Base-by-base conservation (phyloP, 257 asterid species). In the Coffea canephora region DNA sequence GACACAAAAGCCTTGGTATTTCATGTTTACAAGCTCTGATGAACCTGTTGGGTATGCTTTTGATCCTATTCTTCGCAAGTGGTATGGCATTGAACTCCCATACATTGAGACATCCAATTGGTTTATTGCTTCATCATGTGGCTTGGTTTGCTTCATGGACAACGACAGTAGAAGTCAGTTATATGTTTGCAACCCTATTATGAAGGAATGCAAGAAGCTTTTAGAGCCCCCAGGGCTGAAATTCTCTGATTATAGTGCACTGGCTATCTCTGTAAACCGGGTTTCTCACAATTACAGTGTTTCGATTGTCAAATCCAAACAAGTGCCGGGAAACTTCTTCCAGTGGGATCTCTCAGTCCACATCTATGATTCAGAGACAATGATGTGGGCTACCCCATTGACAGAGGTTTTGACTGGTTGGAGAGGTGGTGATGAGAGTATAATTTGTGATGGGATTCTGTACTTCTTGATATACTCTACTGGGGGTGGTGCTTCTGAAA, bases 351-450 rank as follows among this genome's bases (percentile, higher is more conserved):
- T 96, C 80, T 89, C 98, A 0, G 84, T 96, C 83, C 95, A 94
- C 73, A 66, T 94, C 46, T 91, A 91, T 11, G 89, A 92, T 77
- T 96, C 99, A 0, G 89, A 83, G 76, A 88, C 86, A 21, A 80
- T 39, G 87, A 67, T 18, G 31, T 96, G 99, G 99, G 73, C 66
- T 12, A 88, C 94, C 23, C 84, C 89, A 10, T 82, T 84, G 72
- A 81, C 90, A 0, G 97, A 96, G 86, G 83, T 88, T 19, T 79
- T 96, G 68, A 71, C 91, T 2, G 97, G 98, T 27, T 94, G 99
- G 99, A 84, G 99, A 82, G 96, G 87, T 0, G 97, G 99, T 15
- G 97, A 96, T 14, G 97, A 96, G 90, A 92, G 99, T 21, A 92
- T 96, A 59, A 94, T 96, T 2, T 94, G 97, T 39, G 86, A 86